Evolutionary conservation across 768 basidiomycete species (phyloP).

Genomic region (Phanerochaete sordida): DNA sequence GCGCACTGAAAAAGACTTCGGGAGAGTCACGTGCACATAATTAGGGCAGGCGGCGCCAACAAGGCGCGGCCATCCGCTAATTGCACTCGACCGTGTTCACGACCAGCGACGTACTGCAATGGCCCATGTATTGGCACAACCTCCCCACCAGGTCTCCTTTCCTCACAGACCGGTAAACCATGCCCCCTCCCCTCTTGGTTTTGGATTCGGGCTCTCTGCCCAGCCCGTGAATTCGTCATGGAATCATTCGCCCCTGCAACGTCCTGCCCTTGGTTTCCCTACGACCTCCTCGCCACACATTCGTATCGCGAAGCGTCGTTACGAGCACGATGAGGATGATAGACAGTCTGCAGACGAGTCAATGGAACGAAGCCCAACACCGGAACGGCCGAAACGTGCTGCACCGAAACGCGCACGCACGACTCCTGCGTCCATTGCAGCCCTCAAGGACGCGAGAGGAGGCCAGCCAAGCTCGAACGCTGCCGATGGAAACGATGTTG

Average conservation of each 20-base stretch:
- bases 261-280: constrained; percentile 31
- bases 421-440: constrained; percentile 28
- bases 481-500: constrained; percentile 60
- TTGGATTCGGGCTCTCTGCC: constrained; percentile 63
- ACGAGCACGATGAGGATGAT: constrained; percentile 67
- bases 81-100: constrained; percentile 8
- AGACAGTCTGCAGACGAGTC: constrained; percentile 51
- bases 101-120: constrained; percentile 34
- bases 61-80: constrained; percentile 7
- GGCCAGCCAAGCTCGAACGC: constrained; percentile 41
- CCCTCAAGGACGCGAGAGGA: constrained; percentile 33
- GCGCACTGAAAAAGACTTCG: constrained; percentile 19
- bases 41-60: constrained; percentile 32
- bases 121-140: constrained; percentile 60
- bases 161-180: constrained; percentile 55
- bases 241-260: constrained; percentile 28
- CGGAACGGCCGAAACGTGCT: constrained; percentile 69
- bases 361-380: constrained; percentile 86
- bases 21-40: constrained; percentile 27
- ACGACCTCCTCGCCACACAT: constrained; percentile 44
- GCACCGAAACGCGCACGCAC: constrained; percentile 65
- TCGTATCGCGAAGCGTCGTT: constrained; percentile 58
- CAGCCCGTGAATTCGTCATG: constrained; percentile 46
- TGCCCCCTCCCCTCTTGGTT: constrained; percentile 63
- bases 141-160: constrained; percentile 60